Base-by-base conservation (phyloP, 2,329 filamentous ascomycete genomes). In the Hymenoscyphus fructigenus region DNA sequence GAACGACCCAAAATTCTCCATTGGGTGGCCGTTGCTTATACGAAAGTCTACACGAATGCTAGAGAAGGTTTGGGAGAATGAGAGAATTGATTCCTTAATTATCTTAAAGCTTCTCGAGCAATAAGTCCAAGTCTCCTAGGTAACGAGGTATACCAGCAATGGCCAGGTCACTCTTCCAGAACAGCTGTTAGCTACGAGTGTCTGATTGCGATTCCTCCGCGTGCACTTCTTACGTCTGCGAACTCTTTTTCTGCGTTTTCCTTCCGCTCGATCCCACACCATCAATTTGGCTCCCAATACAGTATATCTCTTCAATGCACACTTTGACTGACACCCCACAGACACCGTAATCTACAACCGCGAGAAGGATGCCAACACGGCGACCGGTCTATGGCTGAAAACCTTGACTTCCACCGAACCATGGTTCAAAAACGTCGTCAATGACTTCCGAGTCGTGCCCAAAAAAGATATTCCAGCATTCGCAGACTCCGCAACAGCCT, bases 341-440 rank as follows among this genome's bases (percentile, higher is more conserved):
- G 63, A 60, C 23, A 61, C 58, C 26, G 32, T 61, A 41, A 38
- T 53, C 17, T 55, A 50, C 36, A 65, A 57, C 15, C 53, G 63
- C 28, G 41, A 57, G 38, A 65, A 65, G 29, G 63, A 65, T n/a
- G 23, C n/a, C 63, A 26, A 15, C 5, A 57, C 63, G 1, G 34
- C 53, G 2, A 65, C 47, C 2, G 60, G 60, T 3, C 34, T 28
- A 23, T 62, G 60, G 61, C 61, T 63, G 32, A 59, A 38, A 28
- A 15, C 55, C 26, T 34, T 62, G 10, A 62, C 60, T 53, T 62
- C 60, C 36, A 29, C 32, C 17, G 82, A 91, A 57, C 88, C 91
- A 0, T 93, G 91, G 91, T 93, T 87, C 77, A 85, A 84, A 73
- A 80, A 87, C 57, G 77, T 92, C 1, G 84, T 92, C 59, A 87